phyloP scores from a whole-genome alignment of 805 yeast genomes.

The Nematodospora valgi region DNA sequence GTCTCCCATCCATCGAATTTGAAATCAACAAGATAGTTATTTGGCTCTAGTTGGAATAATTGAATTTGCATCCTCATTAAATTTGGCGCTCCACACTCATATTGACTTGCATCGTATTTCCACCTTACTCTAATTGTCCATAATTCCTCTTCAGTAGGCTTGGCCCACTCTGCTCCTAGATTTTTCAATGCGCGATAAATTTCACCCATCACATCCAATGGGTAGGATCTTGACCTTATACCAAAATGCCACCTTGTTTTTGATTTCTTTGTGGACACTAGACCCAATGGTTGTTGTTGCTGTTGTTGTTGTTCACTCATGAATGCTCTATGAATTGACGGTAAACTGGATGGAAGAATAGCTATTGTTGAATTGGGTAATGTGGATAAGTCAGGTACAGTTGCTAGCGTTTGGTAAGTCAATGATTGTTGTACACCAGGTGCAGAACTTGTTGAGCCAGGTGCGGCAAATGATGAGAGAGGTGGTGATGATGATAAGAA shows the following conservation, averaged over 20 bases:
- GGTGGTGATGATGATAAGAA: slow-evolving; percentile 63
- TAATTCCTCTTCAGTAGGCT: slow-evolving; percentile 88
- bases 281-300: slow-evolving; percentile 7
- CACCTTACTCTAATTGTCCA: slow-evolving; percentile 97
- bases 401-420: slow-evolving; percentile 46
- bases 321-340: slow-evolving; percentile 89
- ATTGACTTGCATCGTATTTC: slow-evolving; percentile 48
- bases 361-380: slow-evolving; percentile 82
- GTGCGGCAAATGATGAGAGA: slow-evolving; percentile 28
- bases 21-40: slow-evolving; percentile 93
- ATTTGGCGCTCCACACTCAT: slow-evolving; percentile 49
- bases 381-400: slow-evolving; percentile 45
- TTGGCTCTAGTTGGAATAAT: slow-evolving; percentile 91
- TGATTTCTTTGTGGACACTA: slow-evolving; percentile 69
- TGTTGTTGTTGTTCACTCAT: slow-evolving; percentile 56
- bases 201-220: slow-evolving; percentile 98
- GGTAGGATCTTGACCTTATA: slow-evolving; percentile 91
- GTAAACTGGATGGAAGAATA: slow-evolving; percentile 87
- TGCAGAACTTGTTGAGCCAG: slow-evolving; percentile 26
- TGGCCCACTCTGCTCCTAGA: slow-evolving; percentile 96
- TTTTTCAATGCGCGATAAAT: slow-evolving; percentile 91
- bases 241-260: slow-evolving; percentile 99
- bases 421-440: slow-evolving; percentile 45
- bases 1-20: slow-evolving; percentile 96
- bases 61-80: slow-evolving; percentile 97